Evolutionary conservation across 78 protist species (phyloP).

Genomic region (Dictyostelium discoideum): DNA sequence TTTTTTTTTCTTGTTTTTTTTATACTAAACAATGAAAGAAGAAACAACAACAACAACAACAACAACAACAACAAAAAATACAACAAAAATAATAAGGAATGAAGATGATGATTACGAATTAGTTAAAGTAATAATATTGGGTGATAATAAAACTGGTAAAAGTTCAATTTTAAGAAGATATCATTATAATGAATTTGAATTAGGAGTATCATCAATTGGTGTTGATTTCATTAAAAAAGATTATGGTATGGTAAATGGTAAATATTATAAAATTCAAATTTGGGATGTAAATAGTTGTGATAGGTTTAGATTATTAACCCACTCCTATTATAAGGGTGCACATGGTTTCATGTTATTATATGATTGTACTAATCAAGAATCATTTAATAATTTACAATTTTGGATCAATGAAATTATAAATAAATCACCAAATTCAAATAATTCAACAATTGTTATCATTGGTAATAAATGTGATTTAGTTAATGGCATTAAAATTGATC

Average conservation of each 20-base stretch:
- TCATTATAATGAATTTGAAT: not conserved
- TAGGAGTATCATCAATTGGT: not conserved
- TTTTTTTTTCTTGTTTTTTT: too few species aligned
- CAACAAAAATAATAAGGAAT: not conserved
- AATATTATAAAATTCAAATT: not conserved
- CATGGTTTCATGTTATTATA: not conserved
- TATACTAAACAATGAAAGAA: too few species aligned
- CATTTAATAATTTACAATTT: not conserved
- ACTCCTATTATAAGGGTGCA: not conserved
- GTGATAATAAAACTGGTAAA: not conserved
- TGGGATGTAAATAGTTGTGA: not conserved
- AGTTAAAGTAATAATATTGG: not conserved
- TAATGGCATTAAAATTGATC: not conserved
- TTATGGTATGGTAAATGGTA: not conserved
- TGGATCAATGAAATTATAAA: not conserved
- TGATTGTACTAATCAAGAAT: not conserved
- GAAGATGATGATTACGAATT: not conserved
- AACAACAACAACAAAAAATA: not conserved
- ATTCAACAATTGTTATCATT: not conserved
- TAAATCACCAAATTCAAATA: not conserved
- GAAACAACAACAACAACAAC: not conserved
- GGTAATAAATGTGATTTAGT: not conserved
- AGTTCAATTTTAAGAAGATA: not conserved
- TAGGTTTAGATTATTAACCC: not conserved
- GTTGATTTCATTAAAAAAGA: not conserved